Percentiles rank a stretch among this genome's conserved stretches.
Evolutionary conservation across 495 filamentous ascomycete genomes (phyloP).

Genomic region (Staphylotrichum tortipilum): DNA sequence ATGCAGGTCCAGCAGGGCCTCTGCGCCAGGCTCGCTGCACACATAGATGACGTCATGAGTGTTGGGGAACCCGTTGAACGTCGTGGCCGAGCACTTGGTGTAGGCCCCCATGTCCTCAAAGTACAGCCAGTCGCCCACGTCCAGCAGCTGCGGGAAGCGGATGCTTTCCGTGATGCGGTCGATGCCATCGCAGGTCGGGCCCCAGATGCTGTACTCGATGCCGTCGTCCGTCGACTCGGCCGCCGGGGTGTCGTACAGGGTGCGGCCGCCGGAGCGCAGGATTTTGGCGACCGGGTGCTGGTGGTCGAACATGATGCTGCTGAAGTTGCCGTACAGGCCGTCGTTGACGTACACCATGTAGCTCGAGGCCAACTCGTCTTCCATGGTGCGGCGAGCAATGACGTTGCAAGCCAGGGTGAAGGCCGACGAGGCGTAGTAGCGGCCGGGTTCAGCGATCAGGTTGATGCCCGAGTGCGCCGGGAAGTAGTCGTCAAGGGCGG

Average conservation of each 20-base stretch:
- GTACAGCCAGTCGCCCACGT: conserved; percentile 95
- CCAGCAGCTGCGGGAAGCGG: conserved; percentile 59
- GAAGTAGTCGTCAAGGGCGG: conserved; percentile 78
- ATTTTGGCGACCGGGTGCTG: conserved; percentile 82
- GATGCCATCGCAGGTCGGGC: conserved; percentile 94
- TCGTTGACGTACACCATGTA: conserved; percentile 98
- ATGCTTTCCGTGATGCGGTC: conserved; percentile 80
- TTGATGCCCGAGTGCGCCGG: conserved; percentile 60
- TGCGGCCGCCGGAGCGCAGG: conserved; percentile 51
- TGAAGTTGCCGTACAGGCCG: conserved; percentile 96
- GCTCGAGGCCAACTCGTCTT: conserved; percentile 42
- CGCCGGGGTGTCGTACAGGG: conserved; percentile 38
- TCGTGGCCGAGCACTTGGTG: conserved; percentile 91
- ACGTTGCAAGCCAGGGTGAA: conserved; percentile 90
- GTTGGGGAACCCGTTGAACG: conserved; percentile 97
- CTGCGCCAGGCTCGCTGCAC: conserved; percentile 81
- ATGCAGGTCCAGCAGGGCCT: conserved; percentile 53
- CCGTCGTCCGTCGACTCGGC: conserved; percentile 28
- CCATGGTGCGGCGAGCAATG: conserved; percentile 87
- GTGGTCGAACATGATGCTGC: conserved; percentile 98
- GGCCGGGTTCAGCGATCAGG: conserved; percentile 92
- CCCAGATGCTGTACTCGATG: conserved; percentile 89
- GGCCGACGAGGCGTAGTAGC: conserved; percentile 87
- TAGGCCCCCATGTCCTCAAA: conserved; percentile 99
- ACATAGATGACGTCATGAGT: conserved; percentile 89